Evolutionary conservation across 495 filamentous ascomycete species (phyloP).

Genomic region (Penicillium odoratum): DNA sequence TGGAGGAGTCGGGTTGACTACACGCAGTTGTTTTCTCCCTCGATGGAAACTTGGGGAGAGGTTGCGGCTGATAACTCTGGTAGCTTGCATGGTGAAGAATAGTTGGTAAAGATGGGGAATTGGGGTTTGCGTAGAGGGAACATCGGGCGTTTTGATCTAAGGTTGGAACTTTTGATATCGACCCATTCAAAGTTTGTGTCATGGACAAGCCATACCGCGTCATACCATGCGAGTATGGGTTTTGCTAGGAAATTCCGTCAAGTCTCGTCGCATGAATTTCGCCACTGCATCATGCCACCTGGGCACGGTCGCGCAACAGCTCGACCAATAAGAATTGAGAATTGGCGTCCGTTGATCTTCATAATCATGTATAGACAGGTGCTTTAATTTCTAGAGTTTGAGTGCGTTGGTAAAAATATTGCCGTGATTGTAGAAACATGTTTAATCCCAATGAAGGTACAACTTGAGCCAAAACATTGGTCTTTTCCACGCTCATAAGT

Average conservation of each 20-base stretch:
- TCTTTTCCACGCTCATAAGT: not conserved
- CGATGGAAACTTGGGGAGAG: constrained; percentile 15
- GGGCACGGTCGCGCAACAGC: not conserved
- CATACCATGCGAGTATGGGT: constrained; percentile 4
- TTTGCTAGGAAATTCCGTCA: constrained; percentile 2
- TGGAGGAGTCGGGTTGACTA: constrained; percentile 12
- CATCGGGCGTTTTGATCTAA: not conserved
- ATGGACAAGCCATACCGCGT: not conserved
- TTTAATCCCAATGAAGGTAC: too few species aligned
- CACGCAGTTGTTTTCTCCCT: constrained; percentile 12
- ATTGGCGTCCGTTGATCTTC: not conserved
- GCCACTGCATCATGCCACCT: constrained; percentile 16
- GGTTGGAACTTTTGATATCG: not conserved
- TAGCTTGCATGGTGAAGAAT: constrained; percentile 16
- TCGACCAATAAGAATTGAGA: not conserved
- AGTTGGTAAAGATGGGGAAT: not conserved
- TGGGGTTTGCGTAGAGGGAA: not conserved
- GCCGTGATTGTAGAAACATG: too few species aligned
- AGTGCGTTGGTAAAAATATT: too few species aligned
- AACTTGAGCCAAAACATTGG: too few species aligned
- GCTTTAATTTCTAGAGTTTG: too few species aligned
- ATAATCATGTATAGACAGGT: not conserved
- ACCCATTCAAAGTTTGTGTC: not conserved
- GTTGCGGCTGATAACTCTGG: constrained; percentile 15
- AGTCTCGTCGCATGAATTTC: not conserved